Evolutionary conservation across 164 flowering plant genomes (phyloP).

Genomic region (Brasenia schreberi): DNA sequence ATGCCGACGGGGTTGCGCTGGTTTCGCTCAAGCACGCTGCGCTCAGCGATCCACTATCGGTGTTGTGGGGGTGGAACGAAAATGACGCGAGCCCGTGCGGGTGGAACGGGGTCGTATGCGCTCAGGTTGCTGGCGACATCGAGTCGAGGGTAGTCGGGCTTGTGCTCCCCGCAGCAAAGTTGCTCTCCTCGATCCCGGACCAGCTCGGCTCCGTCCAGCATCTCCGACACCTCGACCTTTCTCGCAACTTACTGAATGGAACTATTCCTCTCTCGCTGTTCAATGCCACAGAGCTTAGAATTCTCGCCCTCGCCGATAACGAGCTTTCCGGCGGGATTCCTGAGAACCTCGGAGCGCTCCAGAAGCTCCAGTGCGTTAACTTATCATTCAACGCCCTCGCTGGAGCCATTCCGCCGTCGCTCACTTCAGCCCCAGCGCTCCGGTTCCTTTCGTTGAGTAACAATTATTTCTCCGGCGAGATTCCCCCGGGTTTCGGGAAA

Average conservation of each 20-base stretch:
- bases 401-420: constrained; percentile 43
- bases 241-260: constrained; percentile 76
- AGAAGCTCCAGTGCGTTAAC: constrained; percentile 46
- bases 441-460: constrained; percentile 41
- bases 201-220: constrained; percentile 42
- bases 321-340: constrained; percentile 57
- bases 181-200: constrained; percentile 53
- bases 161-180: constrained; percentile 46
- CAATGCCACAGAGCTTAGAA: constrained; percentile 38
- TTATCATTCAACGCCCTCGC: constrained; percentile 68
- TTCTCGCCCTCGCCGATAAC: constrained; percentile 55
- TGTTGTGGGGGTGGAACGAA: constrained; percentile 47
- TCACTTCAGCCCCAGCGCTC: constrained; percentile 29
- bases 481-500: constrained; percentile 33
- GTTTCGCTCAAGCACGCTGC: constrained; percentile 67
- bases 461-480: constrained; percentile 42
- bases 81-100: constrained; percentile 57
- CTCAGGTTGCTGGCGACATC: constrained; percentile 4
- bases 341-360: constrained; percentile 18
- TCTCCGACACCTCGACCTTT: constrained; percentile 56
- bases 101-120: constrained; percentile 70
- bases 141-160: constrained; percentile 32
- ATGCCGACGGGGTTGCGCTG: constrained; percentile 47
- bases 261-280: constrained; percentile 36
- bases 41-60: constrained; percentile 45